phyloP scores from a whole-genome alignment of 192 early-diverging fungal genomes.

The Coemansia sp. region DNA sequence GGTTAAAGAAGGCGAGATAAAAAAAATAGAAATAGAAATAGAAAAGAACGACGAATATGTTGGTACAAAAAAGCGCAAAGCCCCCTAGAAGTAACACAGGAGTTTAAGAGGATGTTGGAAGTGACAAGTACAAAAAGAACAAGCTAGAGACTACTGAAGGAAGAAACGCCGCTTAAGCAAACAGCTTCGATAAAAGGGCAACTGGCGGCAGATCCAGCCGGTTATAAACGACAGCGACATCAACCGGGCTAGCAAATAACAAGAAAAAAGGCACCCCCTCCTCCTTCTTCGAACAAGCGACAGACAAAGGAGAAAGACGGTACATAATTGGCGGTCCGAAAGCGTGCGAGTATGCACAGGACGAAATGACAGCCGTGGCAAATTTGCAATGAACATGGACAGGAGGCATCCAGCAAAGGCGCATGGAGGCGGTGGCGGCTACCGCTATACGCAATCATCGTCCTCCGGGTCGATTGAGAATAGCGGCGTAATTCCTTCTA shows the following conservation, averaged over 20 bases:
- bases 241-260: slow-evolving; percentile 1
- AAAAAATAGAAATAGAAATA: background rate
- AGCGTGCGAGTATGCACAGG: slow-evolving; percentile 2
- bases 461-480: slow-evolving; percentile 12
- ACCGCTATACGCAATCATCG: background rate
- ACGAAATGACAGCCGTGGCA: slow-evolving; percentile 8
- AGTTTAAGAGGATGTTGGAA: background rate
- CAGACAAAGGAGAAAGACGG: slow-evolving; percentile 1
- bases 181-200: background rate
- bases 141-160: background rate
- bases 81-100: background rate
- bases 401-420: slow-evolving; percentile 7
- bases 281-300: background rate
- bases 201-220: background rate
- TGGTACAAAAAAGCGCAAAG: slow-evolving; percentile 3
- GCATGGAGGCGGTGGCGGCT: slow-evolving; percentile 3
- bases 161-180: background rate
- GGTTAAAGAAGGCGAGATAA: slow-evolving; percentile 2
- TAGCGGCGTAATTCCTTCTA: slow-evolving; percentile 13
- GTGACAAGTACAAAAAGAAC: slow-evolving; percentile 1
- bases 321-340: background rate
- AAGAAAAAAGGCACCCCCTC: background rate
- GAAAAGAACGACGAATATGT: background rate
- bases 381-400: slow-evolving; percentile 1
- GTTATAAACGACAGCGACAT: slow-evolving; percentile 7